Base-by-base conservation (phyloP, 306 rosid genomes). In the Vigna hirtella region DNA sequence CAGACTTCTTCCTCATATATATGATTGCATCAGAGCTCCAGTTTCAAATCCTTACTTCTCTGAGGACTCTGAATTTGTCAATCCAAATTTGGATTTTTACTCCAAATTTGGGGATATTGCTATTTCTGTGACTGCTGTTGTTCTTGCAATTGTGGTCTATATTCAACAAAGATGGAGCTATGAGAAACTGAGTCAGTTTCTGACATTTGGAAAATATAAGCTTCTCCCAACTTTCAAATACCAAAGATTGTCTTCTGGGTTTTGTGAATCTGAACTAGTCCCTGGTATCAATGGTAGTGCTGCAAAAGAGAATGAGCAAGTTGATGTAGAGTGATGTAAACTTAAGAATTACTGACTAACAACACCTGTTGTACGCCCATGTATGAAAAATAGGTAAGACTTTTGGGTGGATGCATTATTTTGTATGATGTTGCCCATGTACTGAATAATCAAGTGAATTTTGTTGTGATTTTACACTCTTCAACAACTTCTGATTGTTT, bases 1-100 rank as follows among this genome's bases (percentile, higher is more conserved):
- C 73, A 91, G 97, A 77, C 87, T 95, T 30, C 84, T 95, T 65
- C 98, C 98, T 74, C 98, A 92, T 83, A 18, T 88, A 75, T 95
- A 92, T 58, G 97, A 94, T 68, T 89, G 81, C 76, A 43, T 89
- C 18, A 86, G 86, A 74, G 89, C 93, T 71, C 97, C 89, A 0
- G 52, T 78, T 82, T 79, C 51, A 22, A 86, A 89, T 86, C 93
- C 95, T 28, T 95, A 89, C 85, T 80, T 91, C 49, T 77, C 88
- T 0, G 90, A 85, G 75, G 93, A 88, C 34, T 91, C 86, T 20
- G 97, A 95, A 79, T 85, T 92, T 82, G 91, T 88, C 71, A 84
- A 91, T 81, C 98, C 94, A 18, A 86, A 77, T 75, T 73, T 49
- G 63, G 91, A 92, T 20, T 93, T 92, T 72, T 95, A 88, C 84